Base-by-base conservation (phyloP, 106 monocot genomes). In the Vanilla planifolia region DNA sequence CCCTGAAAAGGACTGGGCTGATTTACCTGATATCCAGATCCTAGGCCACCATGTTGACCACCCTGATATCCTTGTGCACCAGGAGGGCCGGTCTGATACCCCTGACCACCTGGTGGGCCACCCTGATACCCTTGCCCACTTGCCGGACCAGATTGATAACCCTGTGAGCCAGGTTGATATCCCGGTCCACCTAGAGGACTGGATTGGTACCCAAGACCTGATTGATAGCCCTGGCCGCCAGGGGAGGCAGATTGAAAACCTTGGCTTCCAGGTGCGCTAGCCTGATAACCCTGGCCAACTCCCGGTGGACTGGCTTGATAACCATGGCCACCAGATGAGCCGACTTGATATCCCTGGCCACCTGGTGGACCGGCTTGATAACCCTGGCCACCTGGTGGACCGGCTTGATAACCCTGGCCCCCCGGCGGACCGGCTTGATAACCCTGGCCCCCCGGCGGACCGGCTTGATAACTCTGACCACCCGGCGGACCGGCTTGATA, bases 171-270 rank as follows among this genome's bases (percentile, higher is more conserved):
- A 33, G 34, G 36, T 16, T 67, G 67, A 58, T 67, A 67, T 3
- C 62, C 56, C 37, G 30, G 67, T 5, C 36, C 39, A 14, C 72
- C 64, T 9, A 27, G 16, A 30, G 53, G 26, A 0, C 25, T 17
- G 33, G 44, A 32, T 6, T 43, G 65, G 25, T 69, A 62, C 43
- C 35, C 29, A 0, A 10, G 9, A 16, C 61, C 45, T 0, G 62
- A 47, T 27, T 65, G 66, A 39, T 63, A 67, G 30, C 51, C 59
- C 21, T 65, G 57, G 7, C n/a, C 33, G 0, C 64, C 51, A 9
- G 57, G 72, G 42, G 69, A 85, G 32, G 53, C 73, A 23, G 42
- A 43, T 32, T 66, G 66, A 43, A 46, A 67, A 5, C 55, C 56
- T 28, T 22, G 61, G 8, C 48, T 33, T 4, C 73, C 60, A 24